A percentile compares a stretch with the other conserved stretches of the same genome.
Evolutionary conservation across 495 filamentous ascomycete species (phyloP).

Genomic region (Penicillium daleae): DNA sequence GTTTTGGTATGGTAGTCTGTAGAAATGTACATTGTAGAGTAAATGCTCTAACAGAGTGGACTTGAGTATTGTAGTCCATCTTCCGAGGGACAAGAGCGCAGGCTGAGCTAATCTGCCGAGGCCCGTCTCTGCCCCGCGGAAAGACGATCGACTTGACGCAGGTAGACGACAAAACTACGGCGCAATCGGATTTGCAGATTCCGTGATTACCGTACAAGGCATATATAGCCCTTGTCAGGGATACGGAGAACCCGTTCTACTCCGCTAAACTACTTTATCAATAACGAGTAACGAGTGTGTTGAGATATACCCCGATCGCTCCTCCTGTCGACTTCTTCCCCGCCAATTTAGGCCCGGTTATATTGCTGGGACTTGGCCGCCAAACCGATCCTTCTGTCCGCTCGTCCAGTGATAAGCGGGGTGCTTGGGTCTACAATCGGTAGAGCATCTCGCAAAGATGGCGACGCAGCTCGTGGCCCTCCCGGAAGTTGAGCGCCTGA

Average conservation of each 20-base stretch:
- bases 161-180: not conserved
- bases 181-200: conserved; percentile 12
- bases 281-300: not conserved
- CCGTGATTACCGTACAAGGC: conserved; percentile 6
- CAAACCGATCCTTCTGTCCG: not conserved
- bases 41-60: not conserved
- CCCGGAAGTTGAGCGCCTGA: conserved; percentile 68
- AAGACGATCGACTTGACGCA: not conserved
- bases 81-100: not conserved
- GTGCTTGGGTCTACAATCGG: not conserved
- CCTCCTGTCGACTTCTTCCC: not conserved
- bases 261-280: not conserved
- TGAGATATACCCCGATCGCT: conserved; percentile 1
- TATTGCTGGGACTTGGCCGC: not conserved
- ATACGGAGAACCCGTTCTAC: not conserved
- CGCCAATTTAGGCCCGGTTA: not conserved
- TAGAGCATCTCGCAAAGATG: conserved; percentile 34
- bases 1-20: not conserved
- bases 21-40: not conserved
- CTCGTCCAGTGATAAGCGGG: not conserved
- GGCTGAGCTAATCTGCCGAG: conserved; percentile 40
- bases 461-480: conserved; percentile 54
- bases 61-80: no score
- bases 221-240: not conserved
- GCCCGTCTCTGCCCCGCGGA: conserved; percentile 29